Conservation (phyloP, 495 filamentous ascomycete species). For the Astrocystis sublimbata region DNA sequence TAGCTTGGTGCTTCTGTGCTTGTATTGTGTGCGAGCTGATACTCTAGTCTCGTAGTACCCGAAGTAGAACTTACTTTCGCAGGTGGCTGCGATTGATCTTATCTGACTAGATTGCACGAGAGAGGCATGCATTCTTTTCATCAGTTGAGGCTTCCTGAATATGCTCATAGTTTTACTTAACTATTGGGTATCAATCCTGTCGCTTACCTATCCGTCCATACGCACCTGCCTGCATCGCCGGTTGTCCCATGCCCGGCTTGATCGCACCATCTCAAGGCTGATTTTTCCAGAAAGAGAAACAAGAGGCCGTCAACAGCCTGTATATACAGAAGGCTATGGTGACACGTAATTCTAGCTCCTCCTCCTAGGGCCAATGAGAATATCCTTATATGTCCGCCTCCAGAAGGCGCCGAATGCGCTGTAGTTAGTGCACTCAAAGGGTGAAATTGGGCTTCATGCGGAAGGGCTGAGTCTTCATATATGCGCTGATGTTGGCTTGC, state of each 20-base stretch:
- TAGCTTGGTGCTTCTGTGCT: too few relatives aligned
- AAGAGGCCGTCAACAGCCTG: not conserved
- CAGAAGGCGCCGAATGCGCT: too few relatives aligned
- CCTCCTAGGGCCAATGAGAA: too few relatives aligned
- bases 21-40: too few relatives aligned
- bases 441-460: conserved; percentile 3
- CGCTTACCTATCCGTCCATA: not conserved
- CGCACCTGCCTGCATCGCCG: not conserved
- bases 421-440: not conserved
- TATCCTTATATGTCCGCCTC: too few relatives aligned
- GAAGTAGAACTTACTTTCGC: too few relatives aligned
- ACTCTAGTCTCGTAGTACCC: not conserved
- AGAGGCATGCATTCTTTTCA: not conserved
- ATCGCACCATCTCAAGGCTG: not conserved
- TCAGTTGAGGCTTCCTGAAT: too few relatives aligned
- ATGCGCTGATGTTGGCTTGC: conserved; percentile 50
- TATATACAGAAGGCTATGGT: not conserved
- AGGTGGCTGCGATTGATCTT: not conserved
- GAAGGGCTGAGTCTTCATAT: conserved; percentile 42
- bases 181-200: conserved; percentile 13
- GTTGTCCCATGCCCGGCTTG: not conserved
- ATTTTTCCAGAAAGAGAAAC: too few relatives aligned
- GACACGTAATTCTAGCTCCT: not conserved
- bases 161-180: not conserved
- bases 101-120: too few relatives aligned